Percentiles rank a stretch among this genome's conserved stretches.
Evolutionary conservation across 129 eudicot species (phyloP).

Genomic region (Flaveria robusta): DNA sequence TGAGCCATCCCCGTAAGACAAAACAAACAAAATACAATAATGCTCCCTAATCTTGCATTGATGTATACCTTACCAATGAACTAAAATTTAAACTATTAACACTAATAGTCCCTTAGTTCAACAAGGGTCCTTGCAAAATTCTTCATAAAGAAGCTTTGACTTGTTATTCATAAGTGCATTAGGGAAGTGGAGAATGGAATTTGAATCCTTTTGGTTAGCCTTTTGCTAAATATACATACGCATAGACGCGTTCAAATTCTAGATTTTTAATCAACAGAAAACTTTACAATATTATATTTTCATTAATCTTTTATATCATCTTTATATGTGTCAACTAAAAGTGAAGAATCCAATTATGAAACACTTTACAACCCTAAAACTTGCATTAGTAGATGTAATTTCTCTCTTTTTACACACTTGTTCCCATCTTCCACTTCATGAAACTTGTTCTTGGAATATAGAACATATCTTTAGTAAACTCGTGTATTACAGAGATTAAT

Average conservation of each 20-base stretch:
- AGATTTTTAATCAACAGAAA: too few species aligned
- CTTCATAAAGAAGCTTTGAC: slow-evolving; percentile 35
- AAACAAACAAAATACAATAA: too few species aligned
- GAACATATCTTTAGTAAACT: too few species aligned
- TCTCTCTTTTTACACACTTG: slow-evolving; percentile 30
- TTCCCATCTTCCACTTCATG: slow-evolving; percentile 47
- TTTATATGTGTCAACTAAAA: slow-evolving; percentile 33
- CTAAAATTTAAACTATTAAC: not conserved
- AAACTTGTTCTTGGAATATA: slow-evolving; percentile 31
- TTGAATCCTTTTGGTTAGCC: slow-evolving; percentile 41
- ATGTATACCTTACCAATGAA: not conserved
- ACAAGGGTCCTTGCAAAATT: slow-evolving; percentile 17
- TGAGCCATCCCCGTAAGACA: too few species aligned
- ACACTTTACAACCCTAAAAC: slow-evolving; percentile 33
- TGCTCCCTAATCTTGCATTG: not conserved
- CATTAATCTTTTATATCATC: not conserved
- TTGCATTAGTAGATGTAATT: slow-evolving; percentile 37
- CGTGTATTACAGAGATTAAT: too few species aligned
- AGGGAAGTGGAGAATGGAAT: slow-evolving; percentile 38
- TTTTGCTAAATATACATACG: slow-evolving; percentile 16
- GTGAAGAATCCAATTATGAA: too few species aligned
- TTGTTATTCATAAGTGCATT: too few species aligned
- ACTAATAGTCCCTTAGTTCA: not conserved
- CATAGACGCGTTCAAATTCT: slow-evolving; percentile 13
- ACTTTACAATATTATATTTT: not conserved